Conservation (phyloP, 2,329 filamentous ascomycete genomes). For the Fusarium sp. region DNA sequence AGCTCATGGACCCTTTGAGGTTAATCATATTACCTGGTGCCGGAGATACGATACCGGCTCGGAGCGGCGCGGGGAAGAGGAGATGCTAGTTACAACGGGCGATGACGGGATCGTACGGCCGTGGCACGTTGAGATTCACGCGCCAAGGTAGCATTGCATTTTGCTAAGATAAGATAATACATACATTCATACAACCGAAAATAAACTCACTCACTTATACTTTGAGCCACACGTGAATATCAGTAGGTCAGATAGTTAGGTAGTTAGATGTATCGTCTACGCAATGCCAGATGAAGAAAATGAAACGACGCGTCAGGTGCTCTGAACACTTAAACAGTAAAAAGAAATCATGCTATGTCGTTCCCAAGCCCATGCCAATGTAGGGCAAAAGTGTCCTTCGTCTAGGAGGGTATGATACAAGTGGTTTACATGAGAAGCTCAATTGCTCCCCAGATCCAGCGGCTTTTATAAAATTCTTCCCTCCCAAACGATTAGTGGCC, state of each 20-base stretch:
- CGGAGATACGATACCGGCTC: slow-evolving; percentile 74
- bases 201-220: not conserved
- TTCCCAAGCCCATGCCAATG: slow-evolving; percentile 38
- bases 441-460: slow-evolving; percentile 37
- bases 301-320: not conserved
- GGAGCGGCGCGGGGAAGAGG: slow-evolving; percentile 69
- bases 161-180: not conserved
- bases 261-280: not conserved
- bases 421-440: slow-evolving; percentile 44
- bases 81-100: slow-evolving; percentile 89
- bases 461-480: slow-evolving; percentile 33
- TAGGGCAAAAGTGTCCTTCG: slow-evolving; percentile 39
- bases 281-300: not conserved
- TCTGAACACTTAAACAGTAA: slow-evolving; percentile 25
- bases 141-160: slow-evolving; percentile 16
- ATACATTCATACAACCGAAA: not conserved
- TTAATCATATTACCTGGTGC: slow-evolving; percentile 94
- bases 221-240: not conserved
- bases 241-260: not conserved
- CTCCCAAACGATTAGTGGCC: slow-evolving; percentile 36
- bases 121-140: slow-evolving; percentile 68
- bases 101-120: slow-evolving; percentile 90
- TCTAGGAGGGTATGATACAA: slow-evolving; percentile 48
- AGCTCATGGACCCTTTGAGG: slow-evolving; percentile 90
- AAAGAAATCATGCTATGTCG: slow-evolving; percentile 36